Percentiles rank a stretch among this genome's conserved stretches.
Conservation (phyloP, 2,329 filamentous ascomycete genomes). For the Canariomyces notabilis region DNA sequence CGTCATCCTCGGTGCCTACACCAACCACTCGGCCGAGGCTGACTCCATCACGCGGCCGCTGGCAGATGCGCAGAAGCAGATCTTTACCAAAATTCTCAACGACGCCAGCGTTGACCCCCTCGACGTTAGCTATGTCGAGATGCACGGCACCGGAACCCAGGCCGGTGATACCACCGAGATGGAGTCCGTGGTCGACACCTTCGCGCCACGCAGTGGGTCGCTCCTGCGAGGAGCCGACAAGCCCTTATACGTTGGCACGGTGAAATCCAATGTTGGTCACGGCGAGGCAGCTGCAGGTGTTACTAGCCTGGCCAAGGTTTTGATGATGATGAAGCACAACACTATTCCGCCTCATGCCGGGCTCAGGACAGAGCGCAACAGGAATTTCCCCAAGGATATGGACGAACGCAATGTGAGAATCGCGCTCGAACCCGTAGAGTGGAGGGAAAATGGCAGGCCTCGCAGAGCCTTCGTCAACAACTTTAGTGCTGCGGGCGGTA, state of each 20-base stretch:
- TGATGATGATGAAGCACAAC: conserved; percentile 45
- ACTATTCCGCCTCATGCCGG: conserved; percentile 47
- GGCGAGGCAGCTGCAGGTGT: conserved; percentile 40
- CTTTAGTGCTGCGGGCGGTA: conserved; percentile 65
- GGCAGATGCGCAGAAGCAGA: conserved; percentile 50
- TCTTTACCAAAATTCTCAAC: conserved; percentile 32
- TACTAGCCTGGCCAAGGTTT: conserved; percentile 41
- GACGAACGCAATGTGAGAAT: conserved; percentile 13
- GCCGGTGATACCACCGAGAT: conserved; percentile 59
- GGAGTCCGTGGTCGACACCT: conserved; percentile 54
- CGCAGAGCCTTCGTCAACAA: conserved; percentile 56
- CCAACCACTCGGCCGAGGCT: conserved; percentile 60
- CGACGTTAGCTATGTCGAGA: conserved; percentile 60
- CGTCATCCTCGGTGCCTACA: conserved; percentile 54
- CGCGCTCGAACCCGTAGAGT: conserved; percentile 6
- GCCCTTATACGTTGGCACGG: conserved; percentile 42
- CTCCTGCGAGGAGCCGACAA: conserved; percentile 8
- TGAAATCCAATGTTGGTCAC: conserved; percentile 50
- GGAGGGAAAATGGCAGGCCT: neutral
- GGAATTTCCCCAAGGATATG: conserved; percentile 1
- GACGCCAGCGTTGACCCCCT: conserved; percentile 53
- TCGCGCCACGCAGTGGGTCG: conserved; percentile 45
- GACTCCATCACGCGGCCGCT: conserved; percentile 61
- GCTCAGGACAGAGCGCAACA: conserved; percentile 34
- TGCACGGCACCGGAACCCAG: conserved; percentile 65